Percentiles rank a stretch among this genome's conserved stretches.
Conservation (phyloP, 129 eudicot species). For the Lactuca sativa region DNA sequence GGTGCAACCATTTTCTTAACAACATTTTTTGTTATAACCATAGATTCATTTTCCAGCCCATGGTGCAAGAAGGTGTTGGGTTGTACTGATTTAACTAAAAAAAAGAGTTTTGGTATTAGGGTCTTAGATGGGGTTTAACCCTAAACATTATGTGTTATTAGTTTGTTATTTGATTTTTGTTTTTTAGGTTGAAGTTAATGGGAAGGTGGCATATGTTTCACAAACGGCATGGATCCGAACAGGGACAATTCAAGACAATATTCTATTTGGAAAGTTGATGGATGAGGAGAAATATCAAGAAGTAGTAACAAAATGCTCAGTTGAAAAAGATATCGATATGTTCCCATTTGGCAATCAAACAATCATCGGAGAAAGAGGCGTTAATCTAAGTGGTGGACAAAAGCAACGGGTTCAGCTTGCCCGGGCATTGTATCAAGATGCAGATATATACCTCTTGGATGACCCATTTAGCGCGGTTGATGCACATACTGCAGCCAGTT, state of each 20-base stretch:
- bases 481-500: conserved; percentile 76
- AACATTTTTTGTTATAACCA: too few species aligned
- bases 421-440: conserved; percentile 77
- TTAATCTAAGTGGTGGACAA: conserved; percentile 86
- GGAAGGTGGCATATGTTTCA: conserved; percentile 70
- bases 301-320: conserved; percentile 57
- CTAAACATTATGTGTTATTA: too few species aligned
- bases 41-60: too few species aligned
- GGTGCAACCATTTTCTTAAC: too few species aligned
- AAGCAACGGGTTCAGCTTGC: conserved; percentile 87
- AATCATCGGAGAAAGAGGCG: conserved; percentile 81
- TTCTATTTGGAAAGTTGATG: conserved; percentile 66
- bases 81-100: too few species aligned
- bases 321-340: conserved; percentile 58
- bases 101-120: neutral
- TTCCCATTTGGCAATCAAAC: conserved; percentile 67
- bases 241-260: conserved; percentile 64
- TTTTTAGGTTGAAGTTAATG: conserved; percentile 56
- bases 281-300: conserved; percentile 49
- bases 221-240: conserved; percentile 87
- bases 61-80: neutral
- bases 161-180: neutral
- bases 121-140: neutral
- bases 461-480: conserved; percentile 92
- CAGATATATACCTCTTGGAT: conserved; percentile 76